These are phyloP conservation scores for Trifolium pratense DNA, from an alignment of 306 rosid genomes.

Conservation along the genomic window DNA sequence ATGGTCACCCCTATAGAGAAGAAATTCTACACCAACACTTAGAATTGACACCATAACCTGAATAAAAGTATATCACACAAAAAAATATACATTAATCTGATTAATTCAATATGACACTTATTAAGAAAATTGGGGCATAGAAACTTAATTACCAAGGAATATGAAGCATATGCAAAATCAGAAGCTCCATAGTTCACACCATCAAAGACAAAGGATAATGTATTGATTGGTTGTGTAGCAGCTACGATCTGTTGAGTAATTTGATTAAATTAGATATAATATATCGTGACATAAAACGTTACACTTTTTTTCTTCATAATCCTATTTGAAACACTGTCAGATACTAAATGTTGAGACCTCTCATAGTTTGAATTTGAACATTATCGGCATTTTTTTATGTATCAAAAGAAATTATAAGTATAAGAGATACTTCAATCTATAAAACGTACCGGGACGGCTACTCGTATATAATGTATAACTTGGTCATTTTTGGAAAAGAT, in stretches of 20 bases:
- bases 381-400: no score
- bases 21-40: slow-evolving; percentile 57
- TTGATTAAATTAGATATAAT: not conserved
- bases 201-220: slow-evolving; percentile 91
- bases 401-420: no score
- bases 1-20: slow-evolving; percentile 58
- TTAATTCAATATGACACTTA: not conserved
- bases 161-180: slow-evolving; percentile 88
- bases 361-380: no score
- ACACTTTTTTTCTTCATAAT: no score
- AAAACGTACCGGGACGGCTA: slow-evolving; percentile 62
- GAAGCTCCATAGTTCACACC: slow-evolving; percentile 95
- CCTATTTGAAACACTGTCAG: no score
- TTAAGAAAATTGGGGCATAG: not conserved
- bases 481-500: slow-evolving; percentile 64
- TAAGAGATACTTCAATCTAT: not conserved
- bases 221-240: slow-evolving; percentile 87
- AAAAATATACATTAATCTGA: not conserved
- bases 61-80: not conserved
- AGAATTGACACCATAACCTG: slow-evolving; percentile 73
- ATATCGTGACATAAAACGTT: no score
- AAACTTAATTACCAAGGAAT: slow-evolving; percentile 65
- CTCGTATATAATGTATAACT: slow-evolving; percentile 68
- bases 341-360: no score
- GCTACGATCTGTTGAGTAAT: slow-evolving; percentile 72